phyloP scores from a whole-genome alignment of 106 monocot genomes.

The Ottelia alismoides region DNA sequence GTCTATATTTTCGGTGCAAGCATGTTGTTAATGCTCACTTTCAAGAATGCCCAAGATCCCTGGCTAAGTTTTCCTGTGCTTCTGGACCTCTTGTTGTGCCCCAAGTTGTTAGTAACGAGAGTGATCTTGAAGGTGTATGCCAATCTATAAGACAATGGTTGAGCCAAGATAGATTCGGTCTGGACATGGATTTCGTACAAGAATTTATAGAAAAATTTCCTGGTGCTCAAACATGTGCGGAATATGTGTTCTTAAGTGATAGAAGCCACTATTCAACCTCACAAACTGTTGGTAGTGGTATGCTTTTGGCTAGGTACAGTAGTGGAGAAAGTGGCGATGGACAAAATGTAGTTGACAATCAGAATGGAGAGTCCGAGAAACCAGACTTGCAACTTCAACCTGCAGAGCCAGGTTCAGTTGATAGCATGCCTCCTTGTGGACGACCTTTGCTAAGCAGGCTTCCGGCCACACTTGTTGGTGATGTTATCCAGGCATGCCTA shows the following conservation, averaged over 20 bases:
- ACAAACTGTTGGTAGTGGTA: slow-evolving; percentile 64
- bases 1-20: slow-evolving; percentile 46
- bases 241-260: slow-evolving; percentile 46
- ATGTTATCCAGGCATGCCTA: slow-evolving; percentile 77
- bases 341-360: too few species aligned
- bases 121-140: slow-evolving; percentile 46
- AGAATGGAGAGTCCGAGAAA: slow-evolving; percentile 13
- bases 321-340: too few species aligned
- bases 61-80: slow-evolving; percentile 51
- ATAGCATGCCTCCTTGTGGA: slow-evolving; percentile 46
- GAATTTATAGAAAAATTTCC: slow-evolving; percentile 84
- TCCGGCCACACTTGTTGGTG: slow-evolving; percentile 63
- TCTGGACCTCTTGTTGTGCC: slow-evolving; percentile 24
- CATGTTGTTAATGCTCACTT: slow-evolving; percentile 21
- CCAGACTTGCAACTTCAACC: not conserved
- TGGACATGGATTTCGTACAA: slow-evolving; percentile 76
- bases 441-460: slow-evolving; percentile 54
- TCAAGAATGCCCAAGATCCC: slow-evolving; percentile 10
- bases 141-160: slow-evolving; percentile 55
- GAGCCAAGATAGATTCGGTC: slow-evolving; percentile 80
- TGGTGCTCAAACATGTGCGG: slow-evolving; percentile 42
- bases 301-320: slow-evolving; percentile 30
- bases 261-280: slow-evolving; percentile 32
- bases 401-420: not conserved
- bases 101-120: slow-evolving; percentile 22